Conservation (phyloP, 768 basidiomycete genomes). For the Calocybe indica region DNA sequence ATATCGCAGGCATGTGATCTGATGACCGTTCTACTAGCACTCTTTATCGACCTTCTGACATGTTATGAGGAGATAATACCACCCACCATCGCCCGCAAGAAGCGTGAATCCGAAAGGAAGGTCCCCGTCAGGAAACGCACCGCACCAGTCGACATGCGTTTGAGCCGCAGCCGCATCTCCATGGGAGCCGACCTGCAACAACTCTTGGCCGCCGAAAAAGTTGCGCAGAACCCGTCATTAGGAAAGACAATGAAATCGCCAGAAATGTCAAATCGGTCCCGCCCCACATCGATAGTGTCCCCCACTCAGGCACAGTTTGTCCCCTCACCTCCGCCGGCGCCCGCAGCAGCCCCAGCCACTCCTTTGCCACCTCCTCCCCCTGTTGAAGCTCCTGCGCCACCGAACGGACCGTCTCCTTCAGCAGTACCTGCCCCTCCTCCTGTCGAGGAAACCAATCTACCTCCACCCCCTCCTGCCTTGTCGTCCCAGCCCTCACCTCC, state of each 20-base stretch:
- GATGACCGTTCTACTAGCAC: slow-evolving; percentile 34
- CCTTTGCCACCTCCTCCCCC: slow-evolving; percentile 16
- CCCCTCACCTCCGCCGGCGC: slow-evolving; percentile 8
- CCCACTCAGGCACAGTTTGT: slow-evolving; percentile 14
- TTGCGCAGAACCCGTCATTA: slow-evolving; percentile 47
- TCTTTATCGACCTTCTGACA: slow-evolving; percentile 82
- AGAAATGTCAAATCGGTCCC: slow-evolving; percentile 22
- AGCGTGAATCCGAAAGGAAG: slow-evolving; percentile 81
- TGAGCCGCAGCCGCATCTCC: slow-evolving; percentile 73
- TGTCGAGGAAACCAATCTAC: slow-evolving; percentile 14
- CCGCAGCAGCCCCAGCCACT: slow-evolving; percentile 4
- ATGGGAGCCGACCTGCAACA: slow-evolving; percentile 65
- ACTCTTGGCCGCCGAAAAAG: slow-evolving; percentile 64
- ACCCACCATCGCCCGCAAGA: slow-evolving; percentile 78
- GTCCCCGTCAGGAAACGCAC: slow-evolving; percentile 83
- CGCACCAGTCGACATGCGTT: slow-evolving; percentile 81
- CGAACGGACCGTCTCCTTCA: slow-evolving; percentile 10
- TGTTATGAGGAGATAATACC: slow-evolving; percentile 73
- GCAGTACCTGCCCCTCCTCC: slow-evolving; percentile 24
- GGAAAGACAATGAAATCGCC: slow-evolving; percentile 27
- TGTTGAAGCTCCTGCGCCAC: slow-evolving; percentile 9
- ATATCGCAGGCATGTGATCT: not conserved
- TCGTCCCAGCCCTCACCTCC: slow-evolving; percentile 16
- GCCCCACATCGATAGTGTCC: slow-evolving; percentile 14
- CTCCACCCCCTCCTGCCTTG: slow-evolving; percentile 22